These are phyloP conservation scores for Annulohypoxylon maeteangense DNA, from an alignment of 495 filamentous ascomycete species.

Conservation along the genomic window DNA sequence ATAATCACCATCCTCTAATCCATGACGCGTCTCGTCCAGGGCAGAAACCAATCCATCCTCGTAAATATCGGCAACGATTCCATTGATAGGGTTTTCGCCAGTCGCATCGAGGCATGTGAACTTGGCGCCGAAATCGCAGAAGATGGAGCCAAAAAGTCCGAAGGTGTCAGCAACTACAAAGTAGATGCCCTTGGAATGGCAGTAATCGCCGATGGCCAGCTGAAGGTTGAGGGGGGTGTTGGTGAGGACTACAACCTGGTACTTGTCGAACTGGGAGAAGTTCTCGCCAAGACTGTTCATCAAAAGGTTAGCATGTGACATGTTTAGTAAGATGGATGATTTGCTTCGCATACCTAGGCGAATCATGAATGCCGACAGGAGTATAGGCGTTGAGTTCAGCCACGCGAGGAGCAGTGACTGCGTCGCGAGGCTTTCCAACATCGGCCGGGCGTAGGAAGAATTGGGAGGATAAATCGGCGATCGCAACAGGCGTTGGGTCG, in stretches of 20 bases:
- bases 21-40: conserved; percentile 94
- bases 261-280: conserved; percentile 81
- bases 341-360: conserved; percentile 51
- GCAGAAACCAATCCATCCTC: conserved; percentile 91
- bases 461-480: conserved; percentile 91
- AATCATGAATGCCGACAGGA: conserved; percentile 80
- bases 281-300: conserved; percentile 68
- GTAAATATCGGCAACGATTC: conserved; percentile 91
- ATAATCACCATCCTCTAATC: conserved; percentile 94
- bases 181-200: conserved; percentile 91
- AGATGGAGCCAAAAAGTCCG: conserved; percentile 94
- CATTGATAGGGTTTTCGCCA: conserved; percentile 86
- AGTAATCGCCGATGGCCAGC: conserved; percentile 85
- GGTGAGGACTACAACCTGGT: conserved; percentile 92
- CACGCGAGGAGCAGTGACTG: conserved; percentile 85
- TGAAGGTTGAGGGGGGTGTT: conserved; percentile 83
- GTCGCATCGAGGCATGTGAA: conserved; percentile 90
- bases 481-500: conserved; percentile 81
- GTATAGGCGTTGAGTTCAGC: conserved; percentile 97
- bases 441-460: conserved; percentile 93
- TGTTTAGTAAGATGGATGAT: neutral
- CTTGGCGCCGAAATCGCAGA: conserved; percentile 96
- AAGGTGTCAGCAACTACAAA: conserved; percentile 88
- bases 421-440: conserved; percentile 90
- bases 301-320: conserved; percentile 31